Evolutionary conservation across 768 basidiomycete species (phyloP), one percentile per base, ranked within the genome.

Genomic region (Tylopilus vinaceipallidus): DNA sequence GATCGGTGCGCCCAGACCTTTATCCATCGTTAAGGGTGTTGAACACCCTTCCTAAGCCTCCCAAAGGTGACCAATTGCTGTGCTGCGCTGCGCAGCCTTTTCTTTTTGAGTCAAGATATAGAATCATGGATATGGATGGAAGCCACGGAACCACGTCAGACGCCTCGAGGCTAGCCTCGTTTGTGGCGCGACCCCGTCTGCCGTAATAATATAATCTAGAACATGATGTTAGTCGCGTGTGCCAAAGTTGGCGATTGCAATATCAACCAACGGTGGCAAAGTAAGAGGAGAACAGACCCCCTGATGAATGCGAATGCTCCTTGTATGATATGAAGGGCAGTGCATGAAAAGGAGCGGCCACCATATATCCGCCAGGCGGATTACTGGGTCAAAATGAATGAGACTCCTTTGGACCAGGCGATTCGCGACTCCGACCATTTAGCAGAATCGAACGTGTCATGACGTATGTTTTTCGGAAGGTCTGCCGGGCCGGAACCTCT

Each of bases 151-250:
- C 42, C 14, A 63, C 39, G 59, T 59, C 60, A 59, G 47, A 37
- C 14, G 51, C 64, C 61, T 67, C 52, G 51, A 68, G 64, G 66
- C 54, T 17, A 22, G 51, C 63, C 65, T 67, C 61, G 43, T 58
- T 60, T 63, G 34, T 35, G 33, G 42, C 36, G 39, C 36, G 47
- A 34, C 41, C 45, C 45, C 50, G 43, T 26, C 53, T 39, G 43
- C 40, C 35, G 47, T 54, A 46, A 50, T 46, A 36, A 23, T 13
- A 35, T 16, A 42, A 43, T 23, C 47, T 44, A 35, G 36, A 53
- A 29, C 59, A 50, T 32, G 45, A 46, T 22, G 53, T 54, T 8
- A 45, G 37, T 45, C 42, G 53, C 56, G 32, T 63, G 58, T 41
- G 11, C 29, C 47, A 39, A 38, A 36, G 29, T 50, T 44, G 32